phyloP scores from a whole-genome alignment of 371 early-diverging fungal genomes.

The Rhizopus delemar region DNA sequence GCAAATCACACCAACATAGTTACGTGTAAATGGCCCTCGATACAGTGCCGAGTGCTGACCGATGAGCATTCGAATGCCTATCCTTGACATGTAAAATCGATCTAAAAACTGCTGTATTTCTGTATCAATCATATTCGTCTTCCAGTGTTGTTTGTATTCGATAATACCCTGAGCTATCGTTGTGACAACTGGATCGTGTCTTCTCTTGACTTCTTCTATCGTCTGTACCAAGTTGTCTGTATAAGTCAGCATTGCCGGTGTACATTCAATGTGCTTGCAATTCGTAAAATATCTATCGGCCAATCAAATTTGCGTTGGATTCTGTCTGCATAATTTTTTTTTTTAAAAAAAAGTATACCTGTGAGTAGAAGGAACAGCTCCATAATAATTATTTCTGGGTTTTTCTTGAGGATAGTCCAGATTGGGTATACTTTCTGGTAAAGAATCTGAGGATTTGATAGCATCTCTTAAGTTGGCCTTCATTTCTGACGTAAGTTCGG shows the following conservation, averaged over 20 bases:
- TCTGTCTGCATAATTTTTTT: constrained; percentile 21
- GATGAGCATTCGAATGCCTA: constrained; percentile 94
- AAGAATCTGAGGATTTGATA: constrained; percentile 19
- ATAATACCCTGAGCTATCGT: constrained; percentile 93
- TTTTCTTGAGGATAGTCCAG: constrained; percentile 33
- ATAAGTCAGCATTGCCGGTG: constrained; percentile 74
- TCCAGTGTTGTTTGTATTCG: constrained; percentile 81
- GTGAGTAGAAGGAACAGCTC: neutral
- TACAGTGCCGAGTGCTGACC: constrained; percentile 84
- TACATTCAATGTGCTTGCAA: constrained; percentile 61
- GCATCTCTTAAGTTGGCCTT: constrained; percentile 30
- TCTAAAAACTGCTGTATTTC: constrained; percentile 92
- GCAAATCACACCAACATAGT: constrained; percentile 96
- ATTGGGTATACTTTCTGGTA: constrained; percentile 68
- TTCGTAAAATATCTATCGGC: constrained; percentile 59
- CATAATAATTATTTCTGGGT: constrained; percentile 4
- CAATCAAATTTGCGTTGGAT: neutral
- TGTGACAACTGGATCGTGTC: constrained; percentile 94
- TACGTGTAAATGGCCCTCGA: constrained; percentile 59
- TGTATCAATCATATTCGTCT: constrained; percentile 64
- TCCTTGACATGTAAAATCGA: constrained; percentile 95
- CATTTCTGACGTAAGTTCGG: constrained; percentile 51
- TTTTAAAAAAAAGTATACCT: constrained; percentile 2
- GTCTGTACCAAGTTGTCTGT: constrained; percentile 80
- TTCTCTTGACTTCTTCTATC: constrained; percentile 87